Evolutionary conservation across 257 asterid genomes (phyloP).

Genomic region (Capsicum rhomboideum): DNA sequence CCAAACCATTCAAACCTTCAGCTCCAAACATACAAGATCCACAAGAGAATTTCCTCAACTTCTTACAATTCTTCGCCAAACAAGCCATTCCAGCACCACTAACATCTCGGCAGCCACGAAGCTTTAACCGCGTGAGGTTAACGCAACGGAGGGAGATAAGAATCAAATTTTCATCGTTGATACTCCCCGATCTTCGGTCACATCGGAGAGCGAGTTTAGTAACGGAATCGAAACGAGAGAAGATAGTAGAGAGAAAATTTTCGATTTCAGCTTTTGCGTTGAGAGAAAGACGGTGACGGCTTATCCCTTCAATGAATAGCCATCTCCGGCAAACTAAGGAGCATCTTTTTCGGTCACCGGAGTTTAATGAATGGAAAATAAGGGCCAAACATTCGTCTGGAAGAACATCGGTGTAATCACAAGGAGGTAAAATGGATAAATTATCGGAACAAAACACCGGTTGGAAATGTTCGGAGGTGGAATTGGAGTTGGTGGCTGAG

Average conservation of each 20-base stretch:
- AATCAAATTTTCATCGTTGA: conserved; percentile 44
- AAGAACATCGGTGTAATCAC: conserved; percentile 39
- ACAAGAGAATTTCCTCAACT: conserved; percentile 54
- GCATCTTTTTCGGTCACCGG: conserved; percentile 53
- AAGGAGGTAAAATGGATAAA: conserved; percentile 2
- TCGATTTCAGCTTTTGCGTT: conserved; percentile 32
- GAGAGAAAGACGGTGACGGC: conserved; percentile 60
- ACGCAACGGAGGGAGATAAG: conserved; percentile 42
- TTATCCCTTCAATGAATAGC: conserved; percentile 58
- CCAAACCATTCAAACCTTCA: conserved; percentile 67
- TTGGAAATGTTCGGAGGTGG: conserved; percentile 1
- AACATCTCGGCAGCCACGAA: conserved; percentile 66
- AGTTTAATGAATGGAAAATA: conserved; percentile 48
- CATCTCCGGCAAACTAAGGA: conserved; percentile 71
- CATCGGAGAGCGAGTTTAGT: conserved; percentile 70
- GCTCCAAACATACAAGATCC: conserved; percentile 77
- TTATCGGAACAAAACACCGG: neutral
- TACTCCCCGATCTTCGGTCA: conserved; percentile 50
- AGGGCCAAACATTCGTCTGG: conserved; percentile 72
- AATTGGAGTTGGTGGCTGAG: neutral
- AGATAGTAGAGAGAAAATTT: neutral
- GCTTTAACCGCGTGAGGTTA: conserved; percentile 58
- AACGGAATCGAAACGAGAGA: conserved; percentile 57
- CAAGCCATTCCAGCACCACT: conserved; percentile 53
- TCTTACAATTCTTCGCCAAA: conserved; percentile 48